phyloP scores from a whole-genome alignment of 768 basidiomycete genomes.

The Trametes sanguinea region DNA sequence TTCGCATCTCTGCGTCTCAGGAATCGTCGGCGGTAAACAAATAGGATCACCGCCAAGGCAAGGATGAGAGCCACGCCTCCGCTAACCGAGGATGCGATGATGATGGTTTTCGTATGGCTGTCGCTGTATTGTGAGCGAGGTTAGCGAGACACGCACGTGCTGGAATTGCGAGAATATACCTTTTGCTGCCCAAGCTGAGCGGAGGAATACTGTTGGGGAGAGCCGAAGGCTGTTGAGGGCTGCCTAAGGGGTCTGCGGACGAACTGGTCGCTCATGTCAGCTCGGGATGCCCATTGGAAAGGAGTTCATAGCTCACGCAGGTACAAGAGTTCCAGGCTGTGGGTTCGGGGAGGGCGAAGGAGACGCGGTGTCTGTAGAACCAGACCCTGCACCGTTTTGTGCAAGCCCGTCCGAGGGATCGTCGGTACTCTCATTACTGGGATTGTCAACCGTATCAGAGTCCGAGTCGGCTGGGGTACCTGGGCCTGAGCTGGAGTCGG shows the following conservation, averaged over 20 bases:
- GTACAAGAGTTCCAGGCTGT: not conserved
- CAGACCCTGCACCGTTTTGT: not conserved
- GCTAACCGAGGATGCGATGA: conserved; percentile 20
- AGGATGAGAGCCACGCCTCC: conserved; percentile 17
- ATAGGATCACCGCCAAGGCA: conserved; percentile 6
- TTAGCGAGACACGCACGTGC: not conserved
- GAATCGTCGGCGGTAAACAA: conserved; percentile 20
- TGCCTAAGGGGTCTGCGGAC: not conserved
- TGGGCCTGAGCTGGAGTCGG: not conserved
- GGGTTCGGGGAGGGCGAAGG: not conserved
- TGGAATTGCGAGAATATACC: not conserved
- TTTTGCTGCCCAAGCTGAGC: not conserved
- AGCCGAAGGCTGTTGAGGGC: not conserved
- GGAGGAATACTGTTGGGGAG: not conserved
- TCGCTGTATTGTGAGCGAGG: not conserved
- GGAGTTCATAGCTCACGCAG: not conserved
- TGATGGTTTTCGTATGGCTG: conserved; percentile 12
- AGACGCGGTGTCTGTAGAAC: not conserved
- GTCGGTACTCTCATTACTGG: not conserved
- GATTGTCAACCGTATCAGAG: not conserved
- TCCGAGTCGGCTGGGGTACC: not conserved
- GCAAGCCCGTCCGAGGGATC: not conserved
- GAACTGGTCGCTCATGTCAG: not conserved
- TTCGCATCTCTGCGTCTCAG: not conserved
- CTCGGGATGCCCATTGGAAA: no score